phyloP scores from a whole-genome alignment of 768 basidiomycete genomes.

The Psilocybe azurescens region DNA sequence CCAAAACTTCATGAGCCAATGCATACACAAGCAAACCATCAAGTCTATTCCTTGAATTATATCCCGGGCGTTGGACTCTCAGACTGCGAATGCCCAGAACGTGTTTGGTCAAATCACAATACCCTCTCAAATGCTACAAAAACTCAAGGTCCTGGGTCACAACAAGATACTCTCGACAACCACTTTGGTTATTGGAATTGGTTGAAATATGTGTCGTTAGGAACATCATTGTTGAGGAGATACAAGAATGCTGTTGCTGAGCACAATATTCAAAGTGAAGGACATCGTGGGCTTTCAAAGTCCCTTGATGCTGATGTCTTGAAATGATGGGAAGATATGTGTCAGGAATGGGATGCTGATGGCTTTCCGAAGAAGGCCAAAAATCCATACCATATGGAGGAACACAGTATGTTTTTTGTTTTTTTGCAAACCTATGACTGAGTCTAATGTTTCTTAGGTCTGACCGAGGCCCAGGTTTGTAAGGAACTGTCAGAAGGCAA shows the following conservation, averaged over 20 bases:
- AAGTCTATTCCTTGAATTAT: conserved; percentile 32
- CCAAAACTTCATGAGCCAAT: no score
- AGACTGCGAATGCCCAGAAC: conserved; percentile 38
- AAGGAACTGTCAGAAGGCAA: conserved; percentile 14
- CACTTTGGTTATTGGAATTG: conserved; percentile 19
- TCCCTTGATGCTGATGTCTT: background rate
- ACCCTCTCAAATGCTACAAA: conserved; percentile 15
- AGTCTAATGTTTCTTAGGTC: background rate
- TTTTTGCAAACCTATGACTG: background rate
- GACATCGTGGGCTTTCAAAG: conserved; percentile 8
- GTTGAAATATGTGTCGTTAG: conserved; percentile 11
- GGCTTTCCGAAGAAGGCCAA: conserved; percentile 7
- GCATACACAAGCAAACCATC: conserved; percentile 19
- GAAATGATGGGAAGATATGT: conserved; percentile 10
- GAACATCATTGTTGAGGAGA: conserved; percentile 2
- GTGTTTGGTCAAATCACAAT: conserved; percentile 14
- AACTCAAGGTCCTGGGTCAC: conserved; percentile 16
- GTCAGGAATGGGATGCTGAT: conserved; percentile 16
- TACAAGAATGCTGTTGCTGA: conserved; percentile 11
- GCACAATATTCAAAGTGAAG: conserved; percentile 13
- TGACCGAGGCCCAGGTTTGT: conserved; percentile 8
- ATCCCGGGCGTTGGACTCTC: conserved; percentile 26
- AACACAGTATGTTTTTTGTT: conserved; percentile 3
- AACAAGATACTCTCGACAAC: conserved; percentile 16
- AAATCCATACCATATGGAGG: conserved; percentile 14